Conservation (phyloP, 2,329 filamentous ascomycete species). For the Alternaria alternata region DNA sequence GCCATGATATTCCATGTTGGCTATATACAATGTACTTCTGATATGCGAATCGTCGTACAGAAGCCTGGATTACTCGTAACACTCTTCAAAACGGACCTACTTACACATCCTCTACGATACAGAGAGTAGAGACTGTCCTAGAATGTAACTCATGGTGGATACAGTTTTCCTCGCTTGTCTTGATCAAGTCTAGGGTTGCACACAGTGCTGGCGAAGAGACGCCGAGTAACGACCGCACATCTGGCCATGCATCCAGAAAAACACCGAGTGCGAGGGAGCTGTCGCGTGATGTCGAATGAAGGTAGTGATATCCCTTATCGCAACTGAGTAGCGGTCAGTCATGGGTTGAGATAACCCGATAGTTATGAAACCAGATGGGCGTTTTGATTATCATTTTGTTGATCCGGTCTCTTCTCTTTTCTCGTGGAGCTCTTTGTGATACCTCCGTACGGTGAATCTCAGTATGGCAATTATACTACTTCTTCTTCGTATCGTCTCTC, state of each 20-base stretch:
- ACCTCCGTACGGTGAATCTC: neutral
- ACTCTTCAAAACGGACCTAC: slow-evolving; percentile 2
- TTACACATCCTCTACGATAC: slow-evolving; percentile 1
- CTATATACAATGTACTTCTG: slow-evolving; percentile 6
- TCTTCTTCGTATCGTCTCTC: neutral
- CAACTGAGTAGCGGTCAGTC: neutral
- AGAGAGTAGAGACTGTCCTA: neutral
- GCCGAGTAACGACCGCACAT: slow-evolving; percentile 25
- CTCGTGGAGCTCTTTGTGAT: neutral
- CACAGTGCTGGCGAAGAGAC: neutral
- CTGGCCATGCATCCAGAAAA: slow-evolving; percentile 30
- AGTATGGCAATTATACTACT: neutral
- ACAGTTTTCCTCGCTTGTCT: slow-evolving; percentile 1
- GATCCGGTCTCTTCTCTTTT: neutral
- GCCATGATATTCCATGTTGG: neutral
- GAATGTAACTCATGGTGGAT: neutral
- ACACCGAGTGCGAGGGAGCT: slow-evolving; percentile 36
- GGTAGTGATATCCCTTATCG: neutral
- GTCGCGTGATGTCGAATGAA: neutral
- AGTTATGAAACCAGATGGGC: neutral
- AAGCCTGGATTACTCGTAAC: neutral
- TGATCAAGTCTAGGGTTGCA: slow-evolving; percentile 7
- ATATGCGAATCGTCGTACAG: neutral
- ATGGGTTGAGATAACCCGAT: neutral
- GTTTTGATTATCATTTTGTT: neutral